Base-by-base conservation (phyloP, 1,284 basidiomycete species). In the Erythrobasidium hasegawianum region DNA sequence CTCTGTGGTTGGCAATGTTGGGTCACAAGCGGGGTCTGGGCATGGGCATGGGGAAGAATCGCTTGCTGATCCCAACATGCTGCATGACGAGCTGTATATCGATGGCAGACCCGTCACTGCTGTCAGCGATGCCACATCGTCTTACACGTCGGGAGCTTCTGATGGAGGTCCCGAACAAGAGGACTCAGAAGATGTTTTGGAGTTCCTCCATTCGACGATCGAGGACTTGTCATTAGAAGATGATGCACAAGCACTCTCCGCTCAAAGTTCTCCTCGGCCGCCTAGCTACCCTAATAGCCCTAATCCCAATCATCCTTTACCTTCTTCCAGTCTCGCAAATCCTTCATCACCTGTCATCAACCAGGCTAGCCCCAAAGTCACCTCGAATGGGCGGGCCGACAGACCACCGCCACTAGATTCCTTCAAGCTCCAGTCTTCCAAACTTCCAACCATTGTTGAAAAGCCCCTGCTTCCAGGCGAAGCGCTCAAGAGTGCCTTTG, bases 401-500 rank as follows among this genome's bases (percentile, higher is more conserved):
- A 5, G 43, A 18, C 43, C 43, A 18, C 43, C 22, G n/a, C 16
- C n/a, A 7, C 43, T 47, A 5, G 43, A 47, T 47, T 4, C 16
- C 16, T 24, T n/a, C 43, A 47, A 47, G 43, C 14, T 47, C 43
- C n/a, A 47, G 43, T 47, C 22, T n/a, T n/a, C n/a, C n/a, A 47
- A 47, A 11, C 33, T 33, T 47, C 43, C 4, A 16, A 47, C 4
- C 7, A 24, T 24, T 8, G 43, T 18, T 14, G 22, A 47, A 16
- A 47, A 47, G 22, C 43, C 43, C n/a, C 4, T 65, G 20, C 55
- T 58, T 41, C 56, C 70, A 29, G 70, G 67, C 20, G 61, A 64
- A 16, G 54, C 67, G 13, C 56, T 70, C 26, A 70, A 70, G 47
- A 52, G 64, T 20, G 59, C 64, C 8, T 71, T 71, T 24, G 57